Evolutionary conservation across 2,329 filamentous ascomycete genomes (phyloP), one percentile per base, ranked within the genome.

Genomic region (Aspergillus amoenus): DNA sequence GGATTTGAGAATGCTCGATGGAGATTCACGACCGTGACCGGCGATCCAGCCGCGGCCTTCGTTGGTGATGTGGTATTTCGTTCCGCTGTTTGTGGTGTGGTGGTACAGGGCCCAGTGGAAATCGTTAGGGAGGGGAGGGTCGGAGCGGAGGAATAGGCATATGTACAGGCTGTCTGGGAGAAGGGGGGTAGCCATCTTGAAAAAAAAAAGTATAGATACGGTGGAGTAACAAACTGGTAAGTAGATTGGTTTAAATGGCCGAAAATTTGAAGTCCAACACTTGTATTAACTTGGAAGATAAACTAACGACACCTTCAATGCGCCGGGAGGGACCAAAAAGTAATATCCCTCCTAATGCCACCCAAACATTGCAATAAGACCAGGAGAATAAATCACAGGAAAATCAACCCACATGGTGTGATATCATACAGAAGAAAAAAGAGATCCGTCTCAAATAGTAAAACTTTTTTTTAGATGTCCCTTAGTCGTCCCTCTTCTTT

Each of bases 401-500:
- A 65, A 65, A 65, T 68, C 62, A 57, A 66, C 61, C 57, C 58
- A 64, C 60, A 70, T 55, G 66, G 64, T 73, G 68, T 74, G 70
- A 75, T 76, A 78, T 77, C 74, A 76, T 77, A 77, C 74, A 77
- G 66, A 69, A 64, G 51, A 52, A 55, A 55, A 61, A 62, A 64
- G 55, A 59, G 52, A 65, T 64, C 55, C 63, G 59, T 67, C 57
- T 57, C 58, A 54, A 54, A 41, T 41, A 47, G 49, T 68, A 59
- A 61, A 63, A 48, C 62, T 64, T 62, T 65, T 65, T 59, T 52
- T 49, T n/a, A 37, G n/a, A 21, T 79, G 34, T 37, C 34, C 34
- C 76, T 85, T 83, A 76, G 89, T 84, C 73, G 34, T 83, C 82
- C 74, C 84, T 82, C 66, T 78, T 76, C 61, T 70, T 78, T 62